A percentile compares a stretch with the other conserved stretches of the same genome.
Evolutionary conservation across 257 asterid species (phyloP).

Genomic region (Fraxinus cuspidata): DNA sequence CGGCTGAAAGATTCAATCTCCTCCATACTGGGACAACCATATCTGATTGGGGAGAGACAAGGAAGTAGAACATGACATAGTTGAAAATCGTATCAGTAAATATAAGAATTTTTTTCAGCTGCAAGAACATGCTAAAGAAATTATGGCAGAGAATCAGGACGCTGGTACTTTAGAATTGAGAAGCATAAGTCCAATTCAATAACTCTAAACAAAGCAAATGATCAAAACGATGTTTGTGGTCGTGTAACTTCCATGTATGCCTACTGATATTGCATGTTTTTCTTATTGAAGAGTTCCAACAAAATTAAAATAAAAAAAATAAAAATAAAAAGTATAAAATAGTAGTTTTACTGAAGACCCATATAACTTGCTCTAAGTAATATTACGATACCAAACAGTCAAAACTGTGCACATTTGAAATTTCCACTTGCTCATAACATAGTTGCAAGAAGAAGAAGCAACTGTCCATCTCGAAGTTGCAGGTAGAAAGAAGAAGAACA

Average conservation of each 20-base stretch:
- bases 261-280: background rate
- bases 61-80: conserved; percentile 15
- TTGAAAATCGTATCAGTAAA: background rate
- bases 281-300: background rate
- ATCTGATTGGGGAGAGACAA: conserved; percentile 42
- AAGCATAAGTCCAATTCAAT: background rate
- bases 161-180: background rate
- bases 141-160: background rate
- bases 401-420: background rate
- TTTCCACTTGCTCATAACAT: background rate
- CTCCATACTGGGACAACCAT: conserved; percentile 81
- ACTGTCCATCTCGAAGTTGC: background rate
- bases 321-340: too few species aligned
- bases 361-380: background rate
- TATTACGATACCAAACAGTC: background rate
- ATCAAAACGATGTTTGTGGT: background rate
- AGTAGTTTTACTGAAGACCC: background rate
- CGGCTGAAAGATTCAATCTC: conserved; percentile 77
- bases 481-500: background rate
- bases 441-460: background rate
- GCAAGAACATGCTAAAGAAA: background rate
- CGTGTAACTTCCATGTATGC: background rate
- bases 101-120: background rate
- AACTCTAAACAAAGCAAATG: background rate
- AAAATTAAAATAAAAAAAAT: too few species aligned